A percentile compares a stretch with the other conserved stretches of the same genome.
Evolutionary conservation across 2,329 filamentous ascomycete species (phyloP).

Genomic region (Pseudogymnoascus sp.): DNA sequence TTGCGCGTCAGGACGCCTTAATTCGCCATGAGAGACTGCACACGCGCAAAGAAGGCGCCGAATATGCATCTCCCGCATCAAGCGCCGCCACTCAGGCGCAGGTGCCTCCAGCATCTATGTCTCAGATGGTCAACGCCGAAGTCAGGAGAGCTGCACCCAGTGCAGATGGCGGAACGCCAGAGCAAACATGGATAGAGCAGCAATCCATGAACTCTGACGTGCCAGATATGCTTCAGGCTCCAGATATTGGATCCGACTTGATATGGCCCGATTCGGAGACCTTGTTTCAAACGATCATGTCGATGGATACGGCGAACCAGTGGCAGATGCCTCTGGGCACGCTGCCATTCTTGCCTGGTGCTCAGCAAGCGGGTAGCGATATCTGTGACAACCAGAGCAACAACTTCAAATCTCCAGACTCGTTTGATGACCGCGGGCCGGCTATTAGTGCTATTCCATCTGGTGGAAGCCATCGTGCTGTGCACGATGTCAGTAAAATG

Average conservation of each 20-base stretch:
- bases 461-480: conserved; percentile 35
- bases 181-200: conserved; percentile 22
- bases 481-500: conserved; percentile 38
- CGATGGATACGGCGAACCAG: conserved; percentile 31
- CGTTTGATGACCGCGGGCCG: conserved; percentile 30
- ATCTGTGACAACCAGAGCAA: conserved; percentile 1
- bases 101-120: neutral
- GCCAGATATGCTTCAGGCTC: conserved; percentile 20
- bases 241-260: conserved; percentile 33
- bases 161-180: conserved; percentile 1
- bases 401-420: conserved; percentile 24
- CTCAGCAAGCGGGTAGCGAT: conserved; percentile 11
- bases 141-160: neutral
- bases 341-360: conserved; percentile 24
- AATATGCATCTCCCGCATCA: neutral
- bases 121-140: neutral
- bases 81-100: neutral
- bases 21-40: conserved; percentile 37
- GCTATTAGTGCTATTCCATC: conserved; percentile 32
- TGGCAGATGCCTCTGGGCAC: conserved; percentile 37
- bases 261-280: conserved; percentile 39
- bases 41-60: conserved; percentile 18
- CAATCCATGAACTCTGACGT: conserved; percentile 18
- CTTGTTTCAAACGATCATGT: conserved; percentile 36
- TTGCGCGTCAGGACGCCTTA: conserved; percentile 37